phyloP scores from a whole-genome alignment of 2,329 filamentous ascomycete species.

The Neonectria faginata region DNA sequence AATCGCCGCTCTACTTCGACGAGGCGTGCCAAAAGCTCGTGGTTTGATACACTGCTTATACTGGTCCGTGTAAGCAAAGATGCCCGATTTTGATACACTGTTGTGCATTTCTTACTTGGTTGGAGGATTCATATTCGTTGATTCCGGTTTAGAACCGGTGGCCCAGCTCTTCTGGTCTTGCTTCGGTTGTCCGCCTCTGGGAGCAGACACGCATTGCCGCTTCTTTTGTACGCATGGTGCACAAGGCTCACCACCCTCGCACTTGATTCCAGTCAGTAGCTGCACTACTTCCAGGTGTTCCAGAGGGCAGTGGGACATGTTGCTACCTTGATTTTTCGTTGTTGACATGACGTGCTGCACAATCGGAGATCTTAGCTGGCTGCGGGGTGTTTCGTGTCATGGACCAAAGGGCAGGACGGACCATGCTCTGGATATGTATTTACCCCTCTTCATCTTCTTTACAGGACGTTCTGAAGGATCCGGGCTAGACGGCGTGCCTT shows the following conservation, averaged over 20 bases:
- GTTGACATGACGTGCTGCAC: constrained; percentile 36
- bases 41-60: constrained; percentile 2
- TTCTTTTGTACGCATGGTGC: constrained; percentile 30
- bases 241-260: constrained; percentile 36
- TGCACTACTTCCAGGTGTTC: neutral
- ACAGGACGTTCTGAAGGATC: constrained; percentile 7
- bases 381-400: too few species aligned
- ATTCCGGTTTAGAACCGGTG: neutral
- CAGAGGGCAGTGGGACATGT: neutral
- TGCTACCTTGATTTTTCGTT: constrained; percentile 36
- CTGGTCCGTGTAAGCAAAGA: neutral
- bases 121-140: neutral
- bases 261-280: constrained; percentile 11
- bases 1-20: constrained; percentile 28
- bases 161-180: constrained; percentile 14
- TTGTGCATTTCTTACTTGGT: neutral
- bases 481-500: neutral
- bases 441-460: constrained; percentile 37
- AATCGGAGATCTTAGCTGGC: neutral
- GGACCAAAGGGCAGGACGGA: neutral
- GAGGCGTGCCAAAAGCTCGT: constrained; percentile 21
- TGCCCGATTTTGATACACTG: neutral
- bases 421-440: constrained; percentile 39
- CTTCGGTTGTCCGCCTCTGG: constrained; percentile 17
- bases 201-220: constrained; percentile 25